Evolutionary conservation across 2,329 filamentous ascomycete genomes (phyloP).

Genomic region (Geosmithia morbida): DNA sequence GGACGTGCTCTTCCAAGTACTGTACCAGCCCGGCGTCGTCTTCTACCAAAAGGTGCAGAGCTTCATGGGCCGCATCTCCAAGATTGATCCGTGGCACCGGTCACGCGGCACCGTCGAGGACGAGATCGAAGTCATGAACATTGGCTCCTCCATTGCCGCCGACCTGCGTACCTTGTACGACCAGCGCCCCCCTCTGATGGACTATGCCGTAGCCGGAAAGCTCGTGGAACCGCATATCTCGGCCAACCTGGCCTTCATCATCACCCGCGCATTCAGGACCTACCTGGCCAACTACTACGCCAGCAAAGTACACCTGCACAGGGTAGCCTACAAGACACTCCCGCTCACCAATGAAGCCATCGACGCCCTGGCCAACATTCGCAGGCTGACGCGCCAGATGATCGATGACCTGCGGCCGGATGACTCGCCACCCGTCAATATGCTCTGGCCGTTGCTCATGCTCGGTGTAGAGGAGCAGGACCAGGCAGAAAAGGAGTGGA

Average conservation of each 20-base stretch:
- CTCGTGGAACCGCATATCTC: constrained; percentile 32
- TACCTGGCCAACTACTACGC: constrained; percentile 43
- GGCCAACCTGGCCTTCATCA: constrained; percentile 29
- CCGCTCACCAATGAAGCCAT: constrained; percentile 34
- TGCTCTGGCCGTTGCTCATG: constrained; percentile 43
- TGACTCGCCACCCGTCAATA: constrained; percentile 35
- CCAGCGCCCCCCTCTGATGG: constrained; percentile 36
- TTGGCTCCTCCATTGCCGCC: constrained; percentile 31
- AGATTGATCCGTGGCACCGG: constrained; percentile 42
- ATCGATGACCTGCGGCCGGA: constrained; percentile 21
- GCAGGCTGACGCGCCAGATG: constrained; percentile 29
- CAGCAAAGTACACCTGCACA: constrained; percentile 39
- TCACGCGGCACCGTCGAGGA: constrained; percentile 40
- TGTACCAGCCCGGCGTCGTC: constrained; percentile 38
- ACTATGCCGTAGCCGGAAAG: constrained; percentile 37
- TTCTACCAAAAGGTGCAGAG: constrained; percentile 45
- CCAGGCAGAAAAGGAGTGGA: constrained; percentile 30
- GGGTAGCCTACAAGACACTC: constrained; percentile 39
- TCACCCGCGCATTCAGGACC: constrained; percentile 37
- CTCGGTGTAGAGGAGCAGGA: constrained; percentile 39
- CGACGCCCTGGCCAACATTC: constrained; percentile 33
- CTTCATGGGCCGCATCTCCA: constrained; percentile 40
- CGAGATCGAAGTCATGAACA: constrained; percentile 42
- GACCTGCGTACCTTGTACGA: constrained; percentile 36
- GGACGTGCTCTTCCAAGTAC: constrained; percentile 36